Evolutionary conservation across 768 basidiomycete genomes (phyloP).

Genomic region (Leccinellum albellum): DNA sequence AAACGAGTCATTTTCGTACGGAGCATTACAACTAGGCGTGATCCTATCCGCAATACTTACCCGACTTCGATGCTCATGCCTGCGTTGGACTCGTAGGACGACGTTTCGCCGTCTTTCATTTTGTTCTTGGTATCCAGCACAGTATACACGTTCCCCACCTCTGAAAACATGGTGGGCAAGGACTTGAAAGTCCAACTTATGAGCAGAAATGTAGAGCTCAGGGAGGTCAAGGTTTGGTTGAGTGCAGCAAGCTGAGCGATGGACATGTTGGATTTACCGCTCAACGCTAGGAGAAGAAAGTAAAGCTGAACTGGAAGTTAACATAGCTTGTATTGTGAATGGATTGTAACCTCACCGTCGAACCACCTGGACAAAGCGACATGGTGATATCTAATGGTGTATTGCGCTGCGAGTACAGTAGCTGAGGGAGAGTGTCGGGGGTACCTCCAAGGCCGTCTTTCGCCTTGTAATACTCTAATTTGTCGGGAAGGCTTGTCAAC

Average conservation of each 20-base stretch:
- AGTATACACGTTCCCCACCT: conserved; percentile 25
- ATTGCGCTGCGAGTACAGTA: conserved; percentile 4
- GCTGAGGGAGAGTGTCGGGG: conserved; percentile 8
- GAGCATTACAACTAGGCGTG: no score
- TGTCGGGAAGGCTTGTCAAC: not conserved
- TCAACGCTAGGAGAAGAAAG: conserved; percentile 25
- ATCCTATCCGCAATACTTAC: conserved; percentile 2
- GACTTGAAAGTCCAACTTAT: conserved; percentile 4
- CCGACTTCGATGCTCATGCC: conserved; percentile 20
- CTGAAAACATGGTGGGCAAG: conserved; percentile 16
- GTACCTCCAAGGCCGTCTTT: conserved; percentile 18
- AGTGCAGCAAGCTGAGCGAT: conserved; percentile 30
- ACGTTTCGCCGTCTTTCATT: conserved; percentile 24
- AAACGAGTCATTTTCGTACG: no score
- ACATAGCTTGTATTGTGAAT: not conserved
- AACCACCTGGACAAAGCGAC: conserved; percentile 12
- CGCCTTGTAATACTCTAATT: conserved; percentile 22
- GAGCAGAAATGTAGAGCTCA: conserved; percentile 21
- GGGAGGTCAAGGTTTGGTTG: conserved; percentile 21
- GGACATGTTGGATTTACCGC: conserved; percentile 23
- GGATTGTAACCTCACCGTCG: conserved; percentile 9
- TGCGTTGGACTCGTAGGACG: conserved; percentile 10
- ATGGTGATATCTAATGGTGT: conserved; percentile 3
- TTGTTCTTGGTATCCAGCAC: conserved; percentile 16
- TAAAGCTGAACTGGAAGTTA: conserved; percentile 18